Evolutionary conservation across 345 rosid species (phyloP).

Genomic region (Salix udensis): DNA sequence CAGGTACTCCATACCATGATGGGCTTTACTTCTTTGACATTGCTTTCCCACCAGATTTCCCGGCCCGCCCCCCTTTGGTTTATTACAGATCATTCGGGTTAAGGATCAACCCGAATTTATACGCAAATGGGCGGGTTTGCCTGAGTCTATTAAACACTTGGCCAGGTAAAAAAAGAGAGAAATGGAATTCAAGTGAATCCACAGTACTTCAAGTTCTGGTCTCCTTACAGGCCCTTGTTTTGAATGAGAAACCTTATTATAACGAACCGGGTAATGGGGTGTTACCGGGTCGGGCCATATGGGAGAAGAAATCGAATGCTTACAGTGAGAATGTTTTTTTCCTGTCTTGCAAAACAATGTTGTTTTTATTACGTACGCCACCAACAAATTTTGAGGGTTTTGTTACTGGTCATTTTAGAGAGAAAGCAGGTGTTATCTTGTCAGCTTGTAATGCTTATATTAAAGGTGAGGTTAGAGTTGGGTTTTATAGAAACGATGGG

Average conservation of each 20-base stretch:
- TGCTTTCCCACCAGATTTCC: conserved; percentile 50
- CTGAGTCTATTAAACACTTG: conserved; percentile 56
- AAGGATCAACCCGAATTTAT: conserved; percentile 58
- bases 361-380: conserved; percentile 22
- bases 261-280: conserved; percentile 42
- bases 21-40: conserved; percentile 67
- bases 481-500: conserved; percentile 22
- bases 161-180: conserved; percentile 40
- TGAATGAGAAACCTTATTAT: conserved; percentile 49
- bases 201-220: conserved; percentile 53
- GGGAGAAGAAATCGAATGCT: conserved; percentile 31
- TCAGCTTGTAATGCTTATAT: conserved; percentile 38
- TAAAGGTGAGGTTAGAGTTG: conserved; percentile 31
- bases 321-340: conserved; percentile 40
- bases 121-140: conserved; percentile 44
- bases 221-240: conserved; percentile 55
- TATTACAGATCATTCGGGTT: conserved; percentile 45
- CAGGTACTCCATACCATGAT: conserved; percentile 63
- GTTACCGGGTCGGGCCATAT: conserved; percentile 10
- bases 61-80: conserved; percentile 42
- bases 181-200: conserved; percentile 45
- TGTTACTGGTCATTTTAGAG: conserved; percentile 37
- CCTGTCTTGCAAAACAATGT: conserved; percentile 38
- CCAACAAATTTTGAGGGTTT: conserved; percentile 46
- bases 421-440: conserved; percentile 28